Evolutionary conservation across 768 basidiomycete genomes (phyloP), one percentile per base, ranked within the genome.

Genomic region (Boletus rubroflammeus): DNA sequence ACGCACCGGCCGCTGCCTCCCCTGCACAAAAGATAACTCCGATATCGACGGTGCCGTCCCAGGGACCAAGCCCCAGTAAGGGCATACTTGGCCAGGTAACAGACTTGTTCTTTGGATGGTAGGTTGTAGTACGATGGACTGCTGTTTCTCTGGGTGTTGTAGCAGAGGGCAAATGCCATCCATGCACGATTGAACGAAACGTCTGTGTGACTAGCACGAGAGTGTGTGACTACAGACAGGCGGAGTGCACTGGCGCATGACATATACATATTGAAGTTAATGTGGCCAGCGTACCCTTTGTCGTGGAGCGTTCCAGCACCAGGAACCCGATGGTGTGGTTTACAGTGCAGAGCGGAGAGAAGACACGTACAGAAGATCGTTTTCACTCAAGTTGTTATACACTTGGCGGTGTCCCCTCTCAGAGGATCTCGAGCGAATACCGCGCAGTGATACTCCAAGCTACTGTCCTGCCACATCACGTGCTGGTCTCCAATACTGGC

Each of bases 31-130:
- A 64, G 55, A 56, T 59, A 13, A 47, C 50, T 2, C 58, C 62
- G 10, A 6, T 41, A 26, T 57, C 55, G 9, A 17, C 57, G 35
- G 50, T 49, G 4, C 42, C 57, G 0, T 61, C 62, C 31, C 62
- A 60, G 23, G 66, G 55, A 60, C 67, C 72, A 40, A 70, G 70
- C 5, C 75, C 79, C 9, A 78, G 63, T 56, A 90, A 83, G 65
- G 78, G 84, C 7, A 63, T 90, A 59, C 57, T 90, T 13, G 86
- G 86, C 14, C 87, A 88, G 69, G 82, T 91, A 49, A 84, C 85
- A 13, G 89, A 92, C 73, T 66, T 90, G 58, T 84, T 92, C 45
- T 91, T 90, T 65, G 88, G 88, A 15, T 91, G 88, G 88, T 91
- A 81, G 73, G 43, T 31, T 17, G 17, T 53, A 34, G 23, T 32